Base-by-base conservation (phyloP, 108 stramenopile genomes). In the Stephanodiscus triporus region DNA sequence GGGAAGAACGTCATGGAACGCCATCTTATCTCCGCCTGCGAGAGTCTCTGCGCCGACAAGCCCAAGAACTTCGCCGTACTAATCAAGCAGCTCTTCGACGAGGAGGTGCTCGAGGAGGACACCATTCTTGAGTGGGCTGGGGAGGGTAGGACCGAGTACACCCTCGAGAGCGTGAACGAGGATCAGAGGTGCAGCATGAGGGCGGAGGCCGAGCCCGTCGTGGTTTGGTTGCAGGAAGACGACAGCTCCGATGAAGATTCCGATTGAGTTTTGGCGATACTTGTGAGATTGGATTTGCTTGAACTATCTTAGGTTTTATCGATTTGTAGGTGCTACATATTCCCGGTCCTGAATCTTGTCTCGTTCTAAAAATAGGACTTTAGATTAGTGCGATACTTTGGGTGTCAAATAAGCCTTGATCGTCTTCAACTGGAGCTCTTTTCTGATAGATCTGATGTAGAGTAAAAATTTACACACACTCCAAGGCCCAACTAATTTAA, bases 41-140 rank as follows among this genome's bases (percentile, higher is more conserved):
- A 96, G 75, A 51, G 68, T 13, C 53, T 96, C 9, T 92, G n/a
- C 76, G 81, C 72, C n/a, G 88, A 89, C 56, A 86, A 94, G 70
- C 91, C 96, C 56, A 92, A 90, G 87, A 87, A 88, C 75, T 95
- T 96, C 67, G 89, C 95, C 13, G 91, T 96, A 70, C 70, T 98
- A 61, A 50, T 98, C 66, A 96, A 96, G 85, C 90, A 91, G 56
- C 79, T 95, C 29, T 98, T 91, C 75, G 95, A 97, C 71, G 91
- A 91, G 48, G 95, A 95, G 62, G 87, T 88, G 34, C 67, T 98
- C 34, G 85, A 92, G 16, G 97, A 98, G 63, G 94, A 96, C 36
- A 85, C 85, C n/a, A 93, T 98, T 68, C 63, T 94, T 9, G 88
- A 91, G 69, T 98, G 97, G 97, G 93, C 95, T 9, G 90, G 89